A percentile compares a stretch with the other conserved stretches of the same genome.
Conservation (phyloP, 805 yeast genomes). For the Wickerhamiella galacta region DNA sequence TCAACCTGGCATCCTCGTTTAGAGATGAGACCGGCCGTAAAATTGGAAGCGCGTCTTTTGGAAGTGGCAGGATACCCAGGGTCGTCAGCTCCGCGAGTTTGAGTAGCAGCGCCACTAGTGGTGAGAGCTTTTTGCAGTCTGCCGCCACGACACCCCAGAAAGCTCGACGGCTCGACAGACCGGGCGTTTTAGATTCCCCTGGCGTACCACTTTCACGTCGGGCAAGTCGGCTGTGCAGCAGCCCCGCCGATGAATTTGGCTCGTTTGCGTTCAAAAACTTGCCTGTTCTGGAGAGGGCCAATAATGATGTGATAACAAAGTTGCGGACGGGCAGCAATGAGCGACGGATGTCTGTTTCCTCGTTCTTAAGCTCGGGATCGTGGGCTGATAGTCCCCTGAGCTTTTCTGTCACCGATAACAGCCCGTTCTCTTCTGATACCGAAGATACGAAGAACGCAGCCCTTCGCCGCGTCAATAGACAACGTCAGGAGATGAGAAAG, state of each 20-base stretch:
- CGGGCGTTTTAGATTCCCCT: too few species aligned
- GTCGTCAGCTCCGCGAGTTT: too few species aligned
- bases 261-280: conserved; percentile 80
- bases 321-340: conserved; percentile 46
- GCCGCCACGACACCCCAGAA: too few species aligned
- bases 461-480: conserved; percentile 8
- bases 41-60: too few species aligned
- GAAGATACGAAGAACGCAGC: conserved; percentile 11
- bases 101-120: too few species aligned
- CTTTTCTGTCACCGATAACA: conserved; percentile 25
- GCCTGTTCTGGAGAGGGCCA: conserved; percentile 81
- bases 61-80: too few species aligned
- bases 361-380: conserved; percentile 18
- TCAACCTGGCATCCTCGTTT: too few species aligned
- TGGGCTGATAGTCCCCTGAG: conserved; percentile 16
- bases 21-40: too few species aligned
- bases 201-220: too few species aligned
- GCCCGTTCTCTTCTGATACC: conserved; percentile 14
- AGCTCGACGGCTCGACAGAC: too few species aligned
- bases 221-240: conserved; percentile 47
- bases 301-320: conserved; percentile 78
- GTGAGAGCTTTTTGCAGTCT: too few species aligned
- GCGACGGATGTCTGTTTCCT: conserved; percentile 29
- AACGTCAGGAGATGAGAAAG: conserved; percentile 11
- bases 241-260: conserved; percentile 59